Conservation (phyloP, 257 asterid species). For the Fraxinus anomala region DNA sequence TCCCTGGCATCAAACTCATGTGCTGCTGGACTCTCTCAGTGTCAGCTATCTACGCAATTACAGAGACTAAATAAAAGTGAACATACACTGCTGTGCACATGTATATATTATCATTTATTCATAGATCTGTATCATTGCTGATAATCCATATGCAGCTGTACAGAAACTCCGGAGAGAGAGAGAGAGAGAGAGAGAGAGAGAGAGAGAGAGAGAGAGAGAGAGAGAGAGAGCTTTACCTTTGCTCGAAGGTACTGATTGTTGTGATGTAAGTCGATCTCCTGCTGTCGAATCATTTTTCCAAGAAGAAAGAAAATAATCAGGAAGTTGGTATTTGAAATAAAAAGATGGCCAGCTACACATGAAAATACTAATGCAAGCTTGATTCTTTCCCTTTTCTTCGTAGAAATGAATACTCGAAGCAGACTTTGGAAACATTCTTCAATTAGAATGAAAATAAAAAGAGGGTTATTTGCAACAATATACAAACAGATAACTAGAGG, state of each 20-base stretch:
- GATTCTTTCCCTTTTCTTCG: neutral
- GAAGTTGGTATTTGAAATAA: neutral
- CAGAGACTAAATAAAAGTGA: neutral
- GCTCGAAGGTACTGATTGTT: constrained; percentile 86
- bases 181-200: constrained; percentile 21
- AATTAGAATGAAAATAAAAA: too few species aligned
- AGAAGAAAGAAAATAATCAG: constrained; percentile 31
- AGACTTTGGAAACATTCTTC: neutral
- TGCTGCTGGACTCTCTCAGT: constrained; percentile 68
- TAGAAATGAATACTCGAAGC: neutral
- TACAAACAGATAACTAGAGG: neutral
- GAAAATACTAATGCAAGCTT: neutral
- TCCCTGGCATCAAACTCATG: constrained; percentile 82
- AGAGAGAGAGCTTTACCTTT: constrained; percentile 54
- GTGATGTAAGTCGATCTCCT: constrained; percentile 84
- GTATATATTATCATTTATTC: neutral
- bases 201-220: constrained; percentile 9
- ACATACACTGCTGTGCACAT: neutral
- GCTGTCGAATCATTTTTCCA: constrained; percentile 42
- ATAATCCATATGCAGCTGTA: neutral
- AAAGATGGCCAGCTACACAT: neutral
- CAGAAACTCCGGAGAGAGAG: neutral
- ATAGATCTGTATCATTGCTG: neutral
- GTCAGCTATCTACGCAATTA: constrained; percentile 67
- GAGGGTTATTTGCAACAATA: neutral